Base-by-base conservation (phyloP, 164 flowering plant genomes). In the Vitis riparia region DNA sequence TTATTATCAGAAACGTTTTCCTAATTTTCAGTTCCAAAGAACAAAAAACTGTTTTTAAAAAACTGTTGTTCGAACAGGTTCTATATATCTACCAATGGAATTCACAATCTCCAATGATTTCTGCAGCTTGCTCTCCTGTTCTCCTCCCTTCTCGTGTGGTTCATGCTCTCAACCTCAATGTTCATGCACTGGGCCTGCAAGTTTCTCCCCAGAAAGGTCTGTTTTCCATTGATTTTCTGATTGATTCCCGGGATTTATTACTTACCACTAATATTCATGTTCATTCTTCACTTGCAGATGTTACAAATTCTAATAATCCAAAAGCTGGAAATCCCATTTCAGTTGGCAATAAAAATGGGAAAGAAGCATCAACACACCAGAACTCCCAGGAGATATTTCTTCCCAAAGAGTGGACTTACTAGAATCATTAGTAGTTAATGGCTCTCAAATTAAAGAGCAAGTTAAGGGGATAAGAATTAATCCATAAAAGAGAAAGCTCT, bases 401-500 rank as follows among this genome's bases (percentile, higher is more conserved):
- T 67, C 97, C 97, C 2, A 86, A 92, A 73, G 97, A 92, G 71
- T 92, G 97, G 97, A 90, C 82, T 68, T 92, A 92, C 71, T 92
- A 88, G 77, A 32, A 32, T 4, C 7, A 32, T 32, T 32, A 32
- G 44, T 4, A 32, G 7, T 32, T 32, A 32, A 3, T 23, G 11
- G n/a, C 56, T 53, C 56, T 53, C 14, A 53, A 13, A 53, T 11
- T 11, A 53, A 2, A 53, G 15, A n/a, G 56, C n/a, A n/a, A 53
- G n/a, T 11, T 23, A 23, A n/a, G 56, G 0, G 6, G n/a, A 5
- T 14, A 13, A n/a, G n/a, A 14, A 53, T 5, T 13, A 13, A 53
- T 14, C n/a, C n/a, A 14, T 13, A 13, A 53, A 53, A 53, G n/a
- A 14, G n/a, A 5, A 53, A 53, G 56, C 16, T 53, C 56, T 53